Percentiles rank a stretch among this genome's conserved stretches.
These are phyloP conservation scores for Exserohilum turcica DNA, from an alignment of 2,329 filamentous ascomycete genomes.

Conservation along the genomic window DNA sequence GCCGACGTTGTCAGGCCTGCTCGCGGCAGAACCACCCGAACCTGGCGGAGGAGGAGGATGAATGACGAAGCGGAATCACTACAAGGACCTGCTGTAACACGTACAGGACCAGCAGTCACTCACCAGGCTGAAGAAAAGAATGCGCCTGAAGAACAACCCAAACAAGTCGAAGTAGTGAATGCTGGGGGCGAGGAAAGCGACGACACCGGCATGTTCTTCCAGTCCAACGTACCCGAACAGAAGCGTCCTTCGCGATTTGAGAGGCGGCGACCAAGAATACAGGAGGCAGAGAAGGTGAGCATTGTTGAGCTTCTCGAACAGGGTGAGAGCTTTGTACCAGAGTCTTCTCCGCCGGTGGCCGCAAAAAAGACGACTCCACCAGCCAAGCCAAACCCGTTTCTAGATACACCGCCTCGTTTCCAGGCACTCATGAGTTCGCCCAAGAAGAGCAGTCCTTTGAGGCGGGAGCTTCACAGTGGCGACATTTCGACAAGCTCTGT, in stretches of 20 bases:
- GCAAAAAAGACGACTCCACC: slow-evolving; percentile 19
- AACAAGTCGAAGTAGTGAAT: slow-evolving; percentile 15
- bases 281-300: slow-evolving; percentile 36
- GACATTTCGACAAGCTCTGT: slow-evolving; percentile 32
- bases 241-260: slow-evolving; percentile 25
- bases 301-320: slow-evolving; percentile 39
- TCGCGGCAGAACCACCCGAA: slow-evolving; percentile 49
- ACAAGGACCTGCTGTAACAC: slow-evolving; percentile 12
- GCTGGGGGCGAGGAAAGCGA: slow-evolving; percentile 38
- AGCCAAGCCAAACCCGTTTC: slow-evolving; percentile 36
- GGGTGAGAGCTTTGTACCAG: slow-evolving; percentile 40
- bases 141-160: slow-evolving; percentile 20
- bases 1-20: slow-evolving; percentile 38
- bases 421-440: slow-evolving; percentile 33
- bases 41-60: slow-evolving; percentile 50
- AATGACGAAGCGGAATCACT: slow-evolving; percentile 43
- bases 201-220: slow-evolving; percentile 48
- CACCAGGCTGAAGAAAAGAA: slow-evolving; percentile 4
- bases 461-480: slow-evolving; percentile 35
- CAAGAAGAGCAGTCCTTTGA: slow-evolving; percentile 43
- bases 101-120: slow-evolving; percentile 6
- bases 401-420: slow-evolving; percentile 41
- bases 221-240: slow-evolving; percentile 37
- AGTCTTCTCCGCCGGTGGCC: slow-evolving; percentile 34
- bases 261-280: slow-evolving; percentile 25